Evolutionary conservation across 129 eudicot species (phyloP), one percentile per base, ranked within the genome.

Genomic region (Gnaphalium uliginosum): DNA sequence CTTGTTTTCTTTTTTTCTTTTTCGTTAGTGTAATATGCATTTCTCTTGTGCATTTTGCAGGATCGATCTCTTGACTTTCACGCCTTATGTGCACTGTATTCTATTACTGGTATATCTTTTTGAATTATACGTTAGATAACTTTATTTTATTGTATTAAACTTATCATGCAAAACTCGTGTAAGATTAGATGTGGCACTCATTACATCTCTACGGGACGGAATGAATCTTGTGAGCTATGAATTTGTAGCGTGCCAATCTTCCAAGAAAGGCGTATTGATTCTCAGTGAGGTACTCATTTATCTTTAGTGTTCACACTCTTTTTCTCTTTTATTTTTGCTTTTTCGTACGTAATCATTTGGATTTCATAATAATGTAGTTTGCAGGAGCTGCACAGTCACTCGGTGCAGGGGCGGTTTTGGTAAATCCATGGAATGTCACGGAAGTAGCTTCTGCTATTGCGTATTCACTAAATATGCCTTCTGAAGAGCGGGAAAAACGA

Each of bases 321-420:
- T 2, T 2, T 0, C 61, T 17, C 25, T 48, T 53, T 4, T 2
- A 0, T 70, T 29, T 61, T 43, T 18, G 1, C 15, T 30, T 62
- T 46, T 24, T 54, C 41, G 0, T 48, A 6, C 26, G 27, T 78
- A 61, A 71, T 59, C 56, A 17, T 30, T 72, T 57, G 13, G 8
- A 18, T 67, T 19, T 41, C 41, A 11, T 9, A 19, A 58, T 30
- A 69, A 33, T 78, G 68, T 84, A 91, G 98, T 92, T 92, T 87
- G 96, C 96, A 76, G 96, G 98, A 32, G 98, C 96, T 9, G 98
- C 96, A 76, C 94, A 92, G 77, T 92, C 96, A 68, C 96, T 92
- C 6, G 92, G 98, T 77, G 98, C 96, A 43, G 98, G 98, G 71
- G 98, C 96, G 6, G 72, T 92, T 73, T 75, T 92, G 78, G 96